phyloP scores from a whole-genome alignment of 495 filamentous ascomycete genomes.

The Trichoderma orchidacearum region DNA sequence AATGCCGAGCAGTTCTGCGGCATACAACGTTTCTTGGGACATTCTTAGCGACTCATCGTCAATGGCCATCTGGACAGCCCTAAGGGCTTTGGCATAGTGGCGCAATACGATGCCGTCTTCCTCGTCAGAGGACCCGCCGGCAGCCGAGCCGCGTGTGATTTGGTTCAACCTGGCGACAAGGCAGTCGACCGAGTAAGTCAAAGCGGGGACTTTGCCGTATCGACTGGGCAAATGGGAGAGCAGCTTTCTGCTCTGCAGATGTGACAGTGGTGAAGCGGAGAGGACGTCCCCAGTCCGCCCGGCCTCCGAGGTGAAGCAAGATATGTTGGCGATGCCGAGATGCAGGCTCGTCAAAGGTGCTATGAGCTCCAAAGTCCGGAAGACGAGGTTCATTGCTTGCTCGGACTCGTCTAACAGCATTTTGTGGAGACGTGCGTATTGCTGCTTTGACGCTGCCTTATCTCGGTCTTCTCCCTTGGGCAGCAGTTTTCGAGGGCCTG shows the following conservation, averaged over 20 bases:
- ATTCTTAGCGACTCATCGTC: slow-evolving; percentile 9
- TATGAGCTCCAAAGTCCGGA: not conserved
- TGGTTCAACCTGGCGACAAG: not conserved
- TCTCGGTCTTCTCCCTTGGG: not conserved
- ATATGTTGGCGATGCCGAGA: not conserved
- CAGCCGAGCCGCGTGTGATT: not conserved
- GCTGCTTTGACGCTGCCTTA: not conserved
- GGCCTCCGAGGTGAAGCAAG: not conserved
- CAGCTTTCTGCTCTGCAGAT: not conserved
- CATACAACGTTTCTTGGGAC: slow-evolving; percentile 17
- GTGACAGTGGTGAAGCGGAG: not conserved
- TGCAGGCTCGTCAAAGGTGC: not conserved
- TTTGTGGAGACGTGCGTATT: not conserved
- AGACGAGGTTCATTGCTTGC: not conserved
- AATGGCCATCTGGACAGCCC: slow-evolving; percentile 16
- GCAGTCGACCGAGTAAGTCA: not conserved
- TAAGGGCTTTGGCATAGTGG: slow-evolving; percentile 15
- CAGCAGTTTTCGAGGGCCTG: not conserved
- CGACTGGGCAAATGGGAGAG: not conserved
- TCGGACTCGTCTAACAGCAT: not conserved
- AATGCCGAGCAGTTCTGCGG: slow-evolving; percentile 15
- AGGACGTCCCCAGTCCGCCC: not conserved
- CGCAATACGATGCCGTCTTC: slow-evolving; percentile 6
- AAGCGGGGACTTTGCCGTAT: not conserved
- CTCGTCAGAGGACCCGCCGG: not conserved